Percentiles rank a stretch among this genome's conserved stretches.
These are phyloP conservation scores for Candida broadrunensis DNA, from an alignment of 805 yeast genomes.

Conservation along the genomic window DNA sequence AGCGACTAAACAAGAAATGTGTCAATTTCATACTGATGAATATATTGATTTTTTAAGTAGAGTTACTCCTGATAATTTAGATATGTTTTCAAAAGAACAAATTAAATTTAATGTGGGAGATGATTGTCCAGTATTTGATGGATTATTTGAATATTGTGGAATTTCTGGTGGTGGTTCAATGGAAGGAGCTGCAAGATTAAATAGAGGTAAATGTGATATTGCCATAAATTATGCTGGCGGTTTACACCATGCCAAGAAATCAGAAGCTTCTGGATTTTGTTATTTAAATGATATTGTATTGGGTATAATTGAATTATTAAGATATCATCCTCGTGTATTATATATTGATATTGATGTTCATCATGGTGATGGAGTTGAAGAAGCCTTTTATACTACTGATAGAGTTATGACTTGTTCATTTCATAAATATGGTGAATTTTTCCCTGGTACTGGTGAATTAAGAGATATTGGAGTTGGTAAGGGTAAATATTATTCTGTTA, in stretches of 20 bases:
- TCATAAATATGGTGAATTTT: constrained; percentile 95
- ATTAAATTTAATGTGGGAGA: constrained; percentile 94
- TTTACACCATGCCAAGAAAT: constrained; percentile 94
- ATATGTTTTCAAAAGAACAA: constrained; percentile 82
- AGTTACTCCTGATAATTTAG: constrained; percentile 90
- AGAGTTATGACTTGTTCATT: constrained; percentile 95
- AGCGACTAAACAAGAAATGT: constrained; percentile 96
- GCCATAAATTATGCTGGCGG: constrained; percentile 98
- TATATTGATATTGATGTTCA: constrained; percentile 95
- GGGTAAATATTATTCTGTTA: constrained; percentile 85
- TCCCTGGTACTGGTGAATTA: constrained; percentile 96
- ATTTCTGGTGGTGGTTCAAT: constrained; percentile 92
- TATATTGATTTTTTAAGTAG: constrained; percentile 89
- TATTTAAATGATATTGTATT: constrained; percentile 92
- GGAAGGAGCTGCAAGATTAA: constrained; percentile 88
- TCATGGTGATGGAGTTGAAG: constrained; percentile 99
- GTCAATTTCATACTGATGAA: constrained; percentile 97
- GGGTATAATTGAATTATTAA: constrained; percentile 77
- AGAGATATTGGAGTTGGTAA: constrained; percentile 89
- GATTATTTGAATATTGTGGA: constrained; percentile 86
- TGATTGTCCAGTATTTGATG: constrained; percentile 95
- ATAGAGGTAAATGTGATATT: constrained; percentile 85
- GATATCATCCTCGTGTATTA: constrained; percentile 89
- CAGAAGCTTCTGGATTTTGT: constrained; percentile 95
- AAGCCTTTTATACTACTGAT: constrained; percentile 92